phyloP scores from a whole-genome alignment of 148 eudicot species.

The Heliosperma pusillum region DNA sequence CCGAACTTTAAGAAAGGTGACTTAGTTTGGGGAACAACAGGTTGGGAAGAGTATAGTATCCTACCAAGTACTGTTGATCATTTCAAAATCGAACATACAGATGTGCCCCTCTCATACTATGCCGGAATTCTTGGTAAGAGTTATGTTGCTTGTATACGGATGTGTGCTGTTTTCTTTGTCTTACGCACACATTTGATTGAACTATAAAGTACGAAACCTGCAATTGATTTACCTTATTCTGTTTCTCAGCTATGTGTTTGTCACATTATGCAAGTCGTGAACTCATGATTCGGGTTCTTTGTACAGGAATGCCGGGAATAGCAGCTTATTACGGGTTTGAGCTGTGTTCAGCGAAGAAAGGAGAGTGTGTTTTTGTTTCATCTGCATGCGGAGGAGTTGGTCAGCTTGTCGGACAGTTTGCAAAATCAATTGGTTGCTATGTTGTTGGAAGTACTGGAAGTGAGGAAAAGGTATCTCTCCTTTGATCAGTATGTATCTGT shows the following conservation, averaged over 20 bases:
- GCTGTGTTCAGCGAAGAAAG: slow-evolving; percentile 37
- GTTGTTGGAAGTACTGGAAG: slow-evolving; percentile 52
- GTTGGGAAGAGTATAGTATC: slow-evolving; percentile 44
- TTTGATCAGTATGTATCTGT: neutral
- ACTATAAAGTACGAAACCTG: neutral
- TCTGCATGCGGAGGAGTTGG: slow-evolving; percentile 43
- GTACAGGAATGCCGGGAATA: slow-evolving; percentile 41
- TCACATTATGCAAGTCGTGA: no score
- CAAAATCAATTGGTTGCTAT: slow-evolving; percentile 44
- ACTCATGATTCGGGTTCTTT: no score
- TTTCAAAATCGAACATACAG: slow-evolving; percentile 39
- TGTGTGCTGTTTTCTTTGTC: no score
- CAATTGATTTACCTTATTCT: no score
- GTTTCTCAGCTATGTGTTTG: no score
- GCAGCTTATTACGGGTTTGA: slow-evolving; percentile 45
- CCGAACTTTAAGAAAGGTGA: slow-evolving; percentile 41
- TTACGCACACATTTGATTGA: neutral
- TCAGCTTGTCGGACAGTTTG: slow-evolving; percentile 47
- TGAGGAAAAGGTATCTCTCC: slow-evolving; percentile 30
- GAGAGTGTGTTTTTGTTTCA: slow-evolving; percentile 41
- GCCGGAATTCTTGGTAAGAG: slow-evolving; percentile 39
- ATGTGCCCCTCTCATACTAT: slow-evolving; percentile 39
- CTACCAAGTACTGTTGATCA: slow-evolving; percentile 16
- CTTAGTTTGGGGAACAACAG: slow-evolving; percentile 36
- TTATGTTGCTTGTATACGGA: neutral